Evolutionary conservation across 345 rosid genomes (phyloP).

Genomic region (Sisymbrium altissimum): DNA sequence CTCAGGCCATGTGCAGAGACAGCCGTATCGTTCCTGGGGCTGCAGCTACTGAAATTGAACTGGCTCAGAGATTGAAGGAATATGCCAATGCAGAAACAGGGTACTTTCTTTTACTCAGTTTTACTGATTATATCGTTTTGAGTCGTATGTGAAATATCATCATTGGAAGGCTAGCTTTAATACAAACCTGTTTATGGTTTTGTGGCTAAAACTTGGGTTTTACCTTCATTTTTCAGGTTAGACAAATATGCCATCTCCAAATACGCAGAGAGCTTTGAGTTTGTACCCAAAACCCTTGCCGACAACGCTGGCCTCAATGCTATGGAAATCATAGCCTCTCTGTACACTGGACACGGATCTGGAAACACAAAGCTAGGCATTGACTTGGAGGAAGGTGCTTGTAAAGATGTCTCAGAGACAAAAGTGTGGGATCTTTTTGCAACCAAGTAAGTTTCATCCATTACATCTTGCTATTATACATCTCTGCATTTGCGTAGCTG

Average conservation of each 20-base stretch:
- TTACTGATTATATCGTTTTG: not conserved
- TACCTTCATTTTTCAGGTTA: constrained; percentile 43
- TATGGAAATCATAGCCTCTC: constrained; percentile 87
- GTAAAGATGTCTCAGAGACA: constrained; percentile 62
- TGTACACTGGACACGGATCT: constrained; percentile 88
- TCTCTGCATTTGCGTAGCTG: not conserved
- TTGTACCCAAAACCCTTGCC: constrained; percentile 84
- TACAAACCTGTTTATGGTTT: not conserved
- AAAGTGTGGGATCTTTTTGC: constrained; percentile 86
- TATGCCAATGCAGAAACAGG: constrained; percentile 92
- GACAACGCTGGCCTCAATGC: constrained; percentile 98
- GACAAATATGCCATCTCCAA: constrained; percentile 94
- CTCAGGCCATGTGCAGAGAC: constrained; percentile 97
- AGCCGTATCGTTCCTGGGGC: constrained; percentile 93
- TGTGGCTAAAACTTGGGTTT: not conserved
- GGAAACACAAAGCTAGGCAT: constrained; percentile 88
- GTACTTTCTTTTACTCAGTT: constrained; percentile 34
- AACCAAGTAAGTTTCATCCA: constrained; percentile 59
- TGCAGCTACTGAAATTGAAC: constrained; percentile 94
- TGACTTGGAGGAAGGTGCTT: constrained; percentile 77
- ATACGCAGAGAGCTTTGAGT: constrained; percentile 97
- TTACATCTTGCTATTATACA: not conserved
- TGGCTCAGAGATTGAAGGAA: constrained; percentile 92
- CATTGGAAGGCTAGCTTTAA: not conserved
- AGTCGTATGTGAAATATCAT: not conserved